Evolutionary conservation across 208 protist species (phyloP).

Genomic region (Leishmania martiniquensis): DNA sequence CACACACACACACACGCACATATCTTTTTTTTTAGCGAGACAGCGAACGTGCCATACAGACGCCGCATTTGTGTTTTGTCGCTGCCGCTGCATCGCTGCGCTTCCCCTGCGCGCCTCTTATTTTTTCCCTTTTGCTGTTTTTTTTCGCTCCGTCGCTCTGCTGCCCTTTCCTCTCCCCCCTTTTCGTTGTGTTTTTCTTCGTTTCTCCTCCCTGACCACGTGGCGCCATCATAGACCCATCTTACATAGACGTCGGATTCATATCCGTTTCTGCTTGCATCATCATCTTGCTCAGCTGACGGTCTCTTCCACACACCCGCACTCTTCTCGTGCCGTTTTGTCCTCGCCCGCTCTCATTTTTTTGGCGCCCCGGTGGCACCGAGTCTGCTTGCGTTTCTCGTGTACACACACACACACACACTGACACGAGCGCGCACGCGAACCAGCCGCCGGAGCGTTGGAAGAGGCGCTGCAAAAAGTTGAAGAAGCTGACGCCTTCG

Average conservation of each 20-base stretch:
- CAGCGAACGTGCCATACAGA: not conserved
- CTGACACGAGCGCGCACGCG: not conserved
- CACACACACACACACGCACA: conserved; percentile 2
- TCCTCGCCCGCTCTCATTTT: not conserved
- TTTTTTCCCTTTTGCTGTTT: conserved; percentile 4
- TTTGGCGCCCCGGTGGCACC: not conserved
- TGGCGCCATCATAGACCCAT: not conserved
- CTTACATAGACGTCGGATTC: not conserved
- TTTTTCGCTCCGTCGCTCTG: not conserved
- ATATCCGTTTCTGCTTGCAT: conserved; percentile 6
- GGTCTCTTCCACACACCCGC: not conserved
- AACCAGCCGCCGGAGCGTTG: not conserved
- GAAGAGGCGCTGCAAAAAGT: not conserved
- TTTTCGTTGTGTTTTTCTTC: not conserved
- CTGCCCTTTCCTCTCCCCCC: not conserved
- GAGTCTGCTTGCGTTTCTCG: not conserved
- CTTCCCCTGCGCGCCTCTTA: not conserved
- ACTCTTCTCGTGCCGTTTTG: not conserved
- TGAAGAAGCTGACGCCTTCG: not conserved
- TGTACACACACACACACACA: not conserved
- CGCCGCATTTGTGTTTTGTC: not conserved
- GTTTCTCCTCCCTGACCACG: not conserved
- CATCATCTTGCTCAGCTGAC: not conserved
- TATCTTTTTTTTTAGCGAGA: not conserved
- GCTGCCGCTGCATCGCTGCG: not conserved